Evolutionary conservation across 768 basidiomycete genomes (phyloP).

Genomic region (Suillus bovinus): DNA sequence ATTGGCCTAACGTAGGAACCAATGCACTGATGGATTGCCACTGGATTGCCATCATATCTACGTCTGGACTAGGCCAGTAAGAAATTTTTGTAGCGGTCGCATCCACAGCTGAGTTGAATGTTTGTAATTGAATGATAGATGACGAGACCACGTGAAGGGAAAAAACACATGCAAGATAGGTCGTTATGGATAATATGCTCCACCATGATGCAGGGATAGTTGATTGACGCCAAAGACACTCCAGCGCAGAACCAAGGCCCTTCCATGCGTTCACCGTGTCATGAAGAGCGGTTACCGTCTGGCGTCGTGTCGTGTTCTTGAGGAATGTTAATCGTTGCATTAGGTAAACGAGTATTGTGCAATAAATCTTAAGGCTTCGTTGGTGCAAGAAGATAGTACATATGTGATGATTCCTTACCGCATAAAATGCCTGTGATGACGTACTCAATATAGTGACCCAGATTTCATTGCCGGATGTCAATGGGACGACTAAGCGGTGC

Average conservation of each 20-base stretch:
- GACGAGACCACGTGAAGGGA: slow-evolving; percentile 23
- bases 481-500: slow-evolving; percentile 7
- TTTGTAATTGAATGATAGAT: slow-evolving; percentile 21
- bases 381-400: not conserved
- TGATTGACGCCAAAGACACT: slow-evolving; percentile 19
- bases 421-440: slow-evolving; percentile 10
- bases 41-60: not conserved
- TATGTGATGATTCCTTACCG: not conserved
- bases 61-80: slow-evolving; percentile 12
- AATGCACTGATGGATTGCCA: slow-evolving; percentile 7
- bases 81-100: not conserved
- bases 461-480: not conserved
- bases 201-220: slow-evolving; percentile 13
- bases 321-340: slow-evolving; percentile 20
- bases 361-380: slow-evolving; percentile 15
- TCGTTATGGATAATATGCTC: slow-evolving; percentile 14
- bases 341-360: slow-evolving; percentile 20
- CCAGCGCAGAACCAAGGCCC: slow-evolving; percentile 22
- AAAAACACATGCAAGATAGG: slow-evolving; percentile 21
- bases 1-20: slow-evolving; percentile 2
- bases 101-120: slow-evolving; percentile 11
- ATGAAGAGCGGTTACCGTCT: slow-evolving; percentile 21
- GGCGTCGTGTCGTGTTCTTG: not conserved
- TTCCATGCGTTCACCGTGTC: slow-evolving; percentile 23
- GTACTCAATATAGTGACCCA: slow-evolving; percentile 3